Evolutionary conservation across 257 asterid genomes (phyloP).

Genomic region (Mentha longifolia): DNA sequence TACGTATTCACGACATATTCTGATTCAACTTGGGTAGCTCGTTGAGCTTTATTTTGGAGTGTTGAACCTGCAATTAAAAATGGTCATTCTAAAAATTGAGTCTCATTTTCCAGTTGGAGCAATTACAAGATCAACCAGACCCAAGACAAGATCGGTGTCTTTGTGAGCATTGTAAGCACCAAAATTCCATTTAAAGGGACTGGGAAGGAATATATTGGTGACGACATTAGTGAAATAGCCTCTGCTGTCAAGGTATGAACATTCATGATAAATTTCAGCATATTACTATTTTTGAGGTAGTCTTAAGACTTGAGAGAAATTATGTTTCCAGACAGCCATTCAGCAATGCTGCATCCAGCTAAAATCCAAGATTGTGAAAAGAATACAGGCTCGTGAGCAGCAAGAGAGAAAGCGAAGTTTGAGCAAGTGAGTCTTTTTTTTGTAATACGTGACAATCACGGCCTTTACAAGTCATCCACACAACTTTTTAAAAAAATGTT

Average conservation of each 20-base stretch:
- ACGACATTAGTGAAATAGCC: conserved; percentile 92
- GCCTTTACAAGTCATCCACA: not conserved
- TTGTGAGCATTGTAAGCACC: conserved; percentile 94
- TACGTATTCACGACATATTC: not conserved
- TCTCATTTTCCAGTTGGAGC: conserved; percentile 69
- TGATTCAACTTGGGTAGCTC: conserved; percentile 20
- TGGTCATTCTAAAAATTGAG: conserved; percentile 9
- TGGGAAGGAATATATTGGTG: conserved; percentile 94
- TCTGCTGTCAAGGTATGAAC: conserved; percentile 81
- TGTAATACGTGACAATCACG: not conserved
- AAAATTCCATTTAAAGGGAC: conserved; percentile 95
- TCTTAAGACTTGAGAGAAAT: conserved; percentile 24
- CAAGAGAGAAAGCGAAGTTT: conserved; percentile 91
- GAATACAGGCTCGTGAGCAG: conserved; percentile 97
- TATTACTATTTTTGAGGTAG: conserved; percentile 10
- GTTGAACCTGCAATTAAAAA: conserved; percentile 15
- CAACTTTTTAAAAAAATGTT: too few species aligned
- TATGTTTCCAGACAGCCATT: conserved; percentile 64
- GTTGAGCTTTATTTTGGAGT: conserved; percentile 23
- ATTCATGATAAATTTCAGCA: not conserved
- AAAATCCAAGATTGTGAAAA: conserved; percentile 80
- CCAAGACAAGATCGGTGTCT: conserved; percentile 89
- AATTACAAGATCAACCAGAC: conserved; percentile 90
- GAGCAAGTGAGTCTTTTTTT: conserved; percentile 59
- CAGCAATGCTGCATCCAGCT: conserved; percentile 84